Evolutionary conservation across 2,329 filamentous ascomycete species (phyloP).

Genomic region (Paecilomyces sp.): DNA sequence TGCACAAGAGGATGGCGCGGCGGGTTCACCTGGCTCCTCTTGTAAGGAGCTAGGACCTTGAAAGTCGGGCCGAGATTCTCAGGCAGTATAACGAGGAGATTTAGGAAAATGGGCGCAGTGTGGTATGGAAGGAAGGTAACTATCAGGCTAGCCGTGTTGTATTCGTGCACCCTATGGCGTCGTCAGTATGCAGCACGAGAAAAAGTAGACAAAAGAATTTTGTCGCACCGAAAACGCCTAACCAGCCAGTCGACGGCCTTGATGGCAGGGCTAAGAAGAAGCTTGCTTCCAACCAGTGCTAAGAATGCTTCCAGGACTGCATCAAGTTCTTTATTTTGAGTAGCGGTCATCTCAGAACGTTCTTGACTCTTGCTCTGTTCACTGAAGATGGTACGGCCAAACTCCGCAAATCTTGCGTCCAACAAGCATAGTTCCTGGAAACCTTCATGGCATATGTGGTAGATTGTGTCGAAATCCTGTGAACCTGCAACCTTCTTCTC

Average conservation of each 20-base stretch:
- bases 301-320: conserved; percentile 74
- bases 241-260: conserved; percentile 95
- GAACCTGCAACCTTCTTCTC: conserved; percentile 74
- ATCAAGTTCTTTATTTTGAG: conserved; percentile 78
- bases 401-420: conserved; percentile 70
- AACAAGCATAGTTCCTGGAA: conserved; percentile 87
- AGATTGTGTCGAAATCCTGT: conserved; percentile 87
- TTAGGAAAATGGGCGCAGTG: conserved; percentile 73
- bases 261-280: conserved; percentile 79
- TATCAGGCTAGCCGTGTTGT: conserved; percentile 71
- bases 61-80: conserved; percentile 64
- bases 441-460: conserved; percentile 76
- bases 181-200: conserved; percentile 11
- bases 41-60: conserved; percentile 80
- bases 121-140: conserved; percentile 92
- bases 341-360: conserved; percentile 70
- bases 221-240: conserved; percentile 70
- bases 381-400: conserved; percentile 76
- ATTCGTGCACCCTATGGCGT: conserved; percentile 68
- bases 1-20: conserved; percentile 78
- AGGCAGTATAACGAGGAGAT: conserved; percentile 80
- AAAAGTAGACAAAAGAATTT: not conserved
- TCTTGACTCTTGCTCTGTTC: conserved; percentile 88
- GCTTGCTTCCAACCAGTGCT: conserved; percentile 64
- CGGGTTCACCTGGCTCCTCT: conserved; percentile 66